Evolutionary conservation across 139 green algal genomes (phyloP), one percentile per base, ranked within the genome.

Genomic region (Asterochloris erici): DNA sequence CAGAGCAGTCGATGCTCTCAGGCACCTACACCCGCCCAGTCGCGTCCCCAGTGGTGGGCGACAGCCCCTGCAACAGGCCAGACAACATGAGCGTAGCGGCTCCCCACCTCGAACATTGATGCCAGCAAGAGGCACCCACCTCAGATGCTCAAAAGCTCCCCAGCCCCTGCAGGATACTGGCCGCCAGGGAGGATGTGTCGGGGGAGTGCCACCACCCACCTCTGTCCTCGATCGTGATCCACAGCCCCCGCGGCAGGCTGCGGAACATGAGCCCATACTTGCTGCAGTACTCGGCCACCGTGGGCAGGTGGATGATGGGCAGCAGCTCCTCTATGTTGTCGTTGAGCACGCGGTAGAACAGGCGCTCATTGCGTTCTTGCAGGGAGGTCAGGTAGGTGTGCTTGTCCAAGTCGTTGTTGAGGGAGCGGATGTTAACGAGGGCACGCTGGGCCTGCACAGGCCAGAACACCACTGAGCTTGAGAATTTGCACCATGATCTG

Each of bases 321-420:
- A 96, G 83, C 79, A 98, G 90, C 90, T 97, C 94, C 84, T 96
- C 93, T 38, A 96, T 90, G 87, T 97, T 88, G 75, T 96, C 89
- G 73, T 88, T 76, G 63, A 98, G 86, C 69, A 98, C 93, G 15
- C 93, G 86, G 88, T 95, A 95, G 88, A 96, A 98, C 0, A 98
- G 91, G 19, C 91, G 87, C 86, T 98, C 93, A 82, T 98, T 98
- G 69, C 95, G 88, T 84, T 97, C 94, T 84, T 94, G 90, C 71
- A 96, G 84, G 12, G 82, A 87, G 64, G 90, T 87, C 27, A 98
- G 78, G 87, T 98, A 98, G 11, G 83, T 92, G 84, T 92, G 90
- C 85, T 92, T 94, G 75, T 96, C 91, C 26, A 98, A 73, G 76
- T 91, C 80, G 26, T 73, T 81, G 9, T 80, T 75, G 77, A 96